These are phyloP conservation scores for Musa itinerans DNA, from an alignment of 176 grass and related monocot genomes.

Conservation along the genomic window DNA sequence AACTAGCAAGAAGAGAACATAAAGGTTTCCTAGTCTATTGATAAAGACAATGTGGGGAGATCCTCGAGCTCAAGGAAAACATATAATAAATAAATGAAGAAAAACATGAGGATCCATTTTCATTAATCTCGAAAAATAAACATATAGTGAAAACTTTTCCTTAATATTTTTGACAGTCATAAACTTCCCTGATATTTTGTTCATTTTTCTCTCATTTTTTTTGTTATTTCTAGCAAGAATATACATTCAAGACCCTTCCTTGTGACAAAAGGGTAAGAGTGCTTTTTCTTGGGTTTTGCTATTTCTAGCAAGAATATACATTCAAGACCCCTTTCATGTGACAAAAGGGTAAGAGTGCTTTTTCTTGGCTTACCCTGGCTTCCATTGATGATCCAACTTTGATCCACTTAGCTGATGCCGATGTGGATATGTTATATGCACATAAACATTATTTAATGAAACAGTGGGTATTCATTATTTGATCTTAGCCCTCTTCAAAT, in stretches of 20 bases:
- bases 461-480: not conserved
- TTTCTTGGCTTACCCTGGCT: not conserved
- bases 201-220: not conserved
- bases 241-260: not conserved
- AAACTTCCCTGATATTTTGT: no score
- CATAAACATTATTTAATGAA: not conserved
- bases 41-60: no score
- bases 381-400: not conserved
- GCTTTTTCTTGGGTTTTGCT: not conserved
- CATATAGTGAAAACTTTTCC: no score
- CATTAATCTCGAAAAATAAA: no score
- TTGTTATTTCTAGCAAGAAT: not conserved
- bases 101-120: no score
- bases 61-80: no score
- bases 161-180: no score
- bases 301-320: not conserved
- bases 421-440: not conserved
- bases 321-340: not conserved
- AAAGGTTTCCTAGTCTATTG: no score
- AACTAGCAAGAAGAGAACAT: no score
- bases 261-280: not conserved
- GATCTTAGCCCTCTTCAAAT: not conserved
- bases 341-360: not conserved
- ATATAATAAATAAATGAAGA: no score
- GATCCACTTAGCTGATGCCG: not conserved